Percentiles rank a stretch among this genome's conserved stretches.
These are phyloP conservation scores for Galerina marginata DNA, from an alignment of 768 basidiomycete species.

Conservation along the genomic window DNA sequence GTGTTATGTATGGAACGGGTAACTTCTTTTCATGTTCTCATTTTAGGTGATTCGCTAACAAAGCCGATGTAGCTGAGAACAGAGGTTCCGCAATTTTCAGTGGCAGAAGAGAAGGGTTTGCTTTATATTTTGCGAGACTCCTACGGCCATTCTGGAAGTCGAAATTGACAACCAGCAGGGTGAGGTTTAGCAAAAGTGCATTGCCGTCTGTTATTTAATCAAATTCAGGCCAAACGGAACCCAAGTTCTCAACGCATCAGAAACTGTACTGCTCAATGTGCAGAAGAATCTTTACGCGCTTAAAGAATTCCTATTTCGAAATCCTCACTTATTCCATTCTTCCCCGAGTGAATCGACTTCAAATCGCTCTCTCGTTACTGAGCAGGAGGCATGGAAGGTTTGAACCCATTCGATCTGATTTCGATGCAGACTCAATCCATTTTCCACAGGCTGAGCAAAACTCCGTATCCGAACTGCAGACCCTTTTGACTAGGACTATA, in stretches of 20 bases:
- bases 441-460: conserved; percentile 71
- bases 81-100: conserved; percentile 82
- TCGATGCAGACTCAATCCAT: not conserved
- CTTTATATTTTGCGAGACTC: conserved; percentile 84
- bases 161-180: conserved; percentile 72
- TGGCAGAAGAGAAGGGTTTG: conserved; percentile 87
- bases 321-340: conserved; percentile 85
- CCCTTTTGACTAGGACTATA: conserved; percentile 82
- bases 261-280: conserved; percentile 65
- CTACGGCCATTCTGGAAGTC: conserved; percentile 88
- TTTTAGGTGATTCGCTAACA: conserved; percentile 1
- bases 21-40: conserved; percentile 24
- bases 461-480: conserved; percentile 78
- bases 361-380: conserved; percentile 61
- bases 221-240: conserved; percentile 32
- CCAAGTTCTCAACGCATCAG: conserved; percentile 68
- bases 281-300: conserved; percentile 83
- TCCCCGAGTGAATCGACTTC: conserved; percentile 72
- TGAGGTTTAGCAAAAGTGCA: conserved; percentile 9
- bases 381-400: conserved; percentile 92
- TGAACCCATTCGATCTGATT: conserved; percentile 9
- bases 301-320: conserved; percentile 78
- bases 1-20: conserved; percentile 80
- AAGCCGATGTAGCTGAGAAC: conserved; percentile 53
- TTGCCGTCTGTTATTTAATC: not conserved